These are phyloP conservation scores for Nakaseomyces uthaithaninus DNA, from an alignment of 1,139 yeast species.

Conservation along the genomic window DNA sequence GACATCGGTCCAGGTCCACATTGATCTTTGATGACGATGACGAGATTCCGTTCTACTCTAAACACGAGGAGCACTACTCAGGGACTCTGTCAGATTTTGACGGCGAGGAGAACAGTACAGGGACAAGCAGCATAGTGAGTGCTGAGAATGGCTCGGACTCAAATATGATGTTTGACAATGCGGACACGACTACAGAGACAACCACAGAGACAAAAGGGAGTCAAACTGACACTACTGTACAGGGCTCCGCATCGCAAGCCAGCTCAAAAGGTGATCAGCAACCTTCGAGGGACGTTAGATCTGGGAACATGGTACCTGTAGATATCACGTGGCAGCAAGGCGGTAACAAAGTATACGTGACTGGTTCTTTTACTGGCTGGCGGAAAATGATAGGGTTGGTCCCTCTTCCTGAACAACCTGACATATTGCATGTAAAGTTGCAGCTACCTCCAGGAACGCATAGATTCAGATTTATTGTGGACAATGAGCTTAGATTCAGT, in stretches of 20 bases:
- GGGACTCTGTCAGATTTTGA: slow-evolving; percentile 12
- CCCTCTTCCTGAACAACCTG: slow-evolving; percentile 40
- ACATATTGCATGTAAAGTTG: slow-evolving; percentile 43
- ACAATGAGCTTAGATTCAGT: slow-evolving; percentile 84
- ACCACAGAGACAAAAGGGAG: background rate
- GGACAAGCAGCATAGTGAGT: slow-evolving; percentile 9
- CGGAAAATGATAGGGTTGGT: slow-evolving; percentile 78
- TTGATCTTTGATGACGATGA: slow-evolving; percentile 21
- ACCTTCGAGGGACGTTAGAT: slow-evolving; percentile 8
- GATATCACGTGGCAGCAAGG: slow-evolving; percentile 92
- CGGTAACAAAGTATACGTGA: slow-evolving; percentile 80
- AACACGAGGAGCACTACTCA: slow-evolving; percentile 13
- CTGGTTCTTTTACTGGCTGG: slow-evolving; percentile 97
- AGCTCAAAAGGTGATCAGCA: slow-evolving; percentile 7
- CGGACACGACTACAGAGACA: background rate
- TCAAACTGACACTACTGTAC: background rate
- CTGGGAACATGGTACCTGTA: slow-evolving; percentile 45
- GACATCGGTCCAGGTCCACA: slow-evolving; percentile 14
- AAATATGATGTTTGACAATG: background rate
- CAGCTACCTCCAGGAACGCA: slow-evolving; percentile 80
- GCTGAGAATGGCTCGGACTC: slow-evolving; percentile 3
- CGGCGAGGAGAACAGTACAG: slow-evolving; percentile 5
- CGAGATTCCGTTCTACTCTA: slow-evolving; percentile 16
- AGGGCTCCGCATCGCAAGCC: slow-evolving; percentile 1
- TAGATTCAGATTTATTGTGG: slow-evolving; percentile 86